Evolutionary conservation across 805 yeast genomes (phyloP), one percentile per base, ranked within the genome.

Genomic region (Kregervanrija fluxuum): DNA sequence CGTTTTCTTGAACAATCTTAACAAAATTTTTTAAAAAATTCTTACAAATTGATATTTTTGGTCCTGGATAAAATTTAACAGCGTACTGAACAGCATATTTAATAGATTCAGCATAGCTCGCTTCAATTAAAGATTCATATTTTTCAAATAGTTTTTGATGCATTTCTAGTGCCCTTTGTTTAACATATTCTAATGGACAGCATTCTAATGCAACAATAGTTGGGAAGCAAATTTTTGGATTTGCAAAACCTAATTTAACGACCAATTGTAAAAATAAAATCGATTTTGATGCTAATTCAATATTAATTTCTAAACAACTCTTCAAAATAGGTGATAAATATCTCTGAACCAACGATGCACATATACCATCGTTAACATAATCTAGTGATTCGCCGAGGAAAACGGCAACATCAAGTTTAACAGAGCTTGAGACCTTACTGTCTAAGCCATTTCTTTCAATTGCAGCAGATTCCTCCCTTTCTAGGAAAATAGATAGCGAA

Each of bases 131-230:
- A 2, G 87, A 75, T 56, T 85, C 91, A 55, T 85, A 79, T 48
- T 80, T 82, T 15, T 75, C 81, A 52, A 74, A 77, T 3, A 87
- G 54, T 8, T 71, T 76, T 15, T 57, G 56, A 52, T 84, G 85
- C 44, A 85, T 62, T 1, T 68, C 70, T 1, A 67, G 46, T 0
- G 89, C 87, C 10, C 72, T 61, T 3, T 57, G 58, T 31, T 73
- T 66, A 13, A 84, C 68, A 10, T 61, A 56, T 3, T 56, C 57
- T 13, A 66, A 61, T 1, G 67, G 61, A 0, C 87, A 77, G 0
- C 85, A 69, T 46, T 80, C 80, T 33, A 88, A 64, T 0, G 91
- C 91, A 45, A 86, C 72, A 1, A 85, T 69, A 0, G 89, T 81
- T 0, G 89, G 75, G 5, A 82, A 74, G 54, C 87, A 77, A 4